Evolutionary conservation across 768 basidiomycete genomes (phyloP).

Genomic region (Calocybe cyanea): DNA sequence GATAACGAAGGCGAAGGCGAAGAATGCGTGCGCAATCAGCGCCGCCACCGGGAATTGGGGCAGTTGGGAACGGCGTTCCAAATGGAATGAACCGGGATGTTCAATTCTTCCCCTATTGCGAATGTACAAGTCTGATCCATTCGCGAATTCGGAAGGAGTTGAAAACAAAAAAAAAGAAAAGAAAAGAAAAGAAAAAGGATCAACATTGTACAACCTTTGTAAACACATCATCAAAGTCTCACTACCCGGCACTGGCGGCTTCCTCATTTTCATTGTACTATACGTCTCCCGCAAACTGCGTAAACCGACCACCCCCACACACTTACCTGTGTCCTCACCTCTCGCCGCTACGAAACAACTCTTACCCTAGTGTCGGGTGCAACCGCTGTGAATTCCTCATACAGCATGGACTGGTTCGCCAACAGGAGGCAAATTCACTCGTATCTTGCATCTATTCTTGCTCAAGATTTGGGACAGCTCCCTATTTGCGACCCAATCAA

Average conservation of each 20-base stretch:
- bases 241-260: background rate
- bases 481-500: background rate
- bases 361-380: background rate
- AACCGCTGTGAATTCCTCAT: too few relatives aligned
- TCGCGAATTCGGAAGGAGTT: too few relatives aligned
- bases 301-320: background rate
- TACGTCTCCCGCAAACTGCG: background rate
- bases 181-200: constrained; percentile 1
- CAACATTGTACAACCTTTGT: constrained; percentile 8
- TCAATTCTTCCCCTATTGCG: too few relatives aligned
- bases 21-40: constrained; percentile 20
- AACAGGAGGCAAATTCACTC: too few relatives aligned
- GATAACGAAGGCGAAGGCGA: constrained; percentile 31
- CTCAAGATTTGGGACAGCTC: too few relatives aligned
- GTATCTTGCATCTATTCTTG: too few relatives aligned
- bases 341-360: background rate
- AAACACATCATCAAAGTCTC: constrained; percentile 5
- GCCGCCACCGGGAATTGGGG: constrained; percentile 16
- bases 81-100: constrained; percentile 34
- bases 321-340: background rate
- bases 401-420: too few relatives aligned
- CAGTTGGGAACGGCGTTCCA: constrained; percentile 73
- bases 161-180: background rate
- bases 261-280: background rate
- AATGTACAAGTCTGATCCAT: background rate